Percentiles rank a stretch among this genome's conserved stretches.
Evolutionary conservation across 441 rosid species (phyloP).

Genomic region (Arabidopsis lyrata): DNA sequence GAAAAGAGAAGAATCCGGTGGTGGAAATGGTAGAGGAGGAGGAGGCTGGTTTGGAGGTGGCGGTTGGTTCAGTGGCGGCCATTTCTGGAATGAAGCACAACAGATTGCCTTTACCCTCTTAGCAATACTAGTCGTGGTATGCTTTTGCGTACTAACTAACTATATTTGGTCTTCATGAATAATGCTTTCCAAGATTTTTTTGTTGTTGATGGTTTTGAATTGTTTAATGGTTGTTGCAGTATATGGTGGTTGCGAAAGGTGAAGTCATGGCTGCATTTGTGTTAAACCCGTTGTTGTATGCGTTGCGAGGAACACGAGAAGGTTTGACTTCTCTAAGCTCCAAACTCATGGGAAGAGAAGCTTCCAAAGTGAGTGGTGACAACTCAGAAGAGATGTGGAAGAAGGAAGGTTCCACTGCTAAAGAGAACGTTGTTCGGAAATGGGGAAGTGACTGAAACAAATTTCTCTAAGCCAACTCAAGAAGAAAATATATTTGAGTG

Average conservation of each 20-base stretch:
- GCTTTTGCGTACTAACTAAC: constrained; percentile 20
- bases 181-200: not conserved
- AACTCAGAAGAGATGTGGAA: constrained; percentile 43
- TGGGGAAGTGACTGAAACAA: constrained; percentile 76
- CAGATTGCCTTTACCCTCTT: constrained; percentile 68
- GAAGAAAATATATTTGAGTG: not conserved
- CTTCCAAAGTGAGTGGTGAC: constrained; percentile 38
- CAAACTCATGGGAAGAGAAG: constrained; percentile 50
- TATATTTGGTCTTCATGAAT: too few species aligned
- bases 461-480: not conserved
- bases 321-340: constrained; percentile 59
- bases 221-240: constrained; percentile 53
- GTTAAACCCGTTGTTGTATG: constrained; percentile 73
- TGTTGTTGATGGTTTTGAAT: constrained; percentile 17
- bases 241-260: constrained; percentile 75
- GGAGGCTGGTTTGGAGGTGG: constrained; percentile 95
- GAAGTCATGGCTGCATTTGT: constrained; percentile 71
- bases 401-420: constrained; percentile 60
- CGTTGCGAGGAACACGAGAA: constrained; percentile 71
- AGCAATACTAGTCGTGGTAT: constrained; percentile 74
- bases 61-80: constrained; percentile 81
- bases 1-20: constrained; percentile 82
- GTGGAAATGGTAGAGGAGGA: constrained; percentile 72
- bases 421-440: constrained; percentile 75
- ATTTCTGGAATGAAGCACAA: constrained; percentile 81